Percentiles rank a stretch among this genome's conserved stretches.
Conservation (phyloP, 2,329 filamentous ascomycete species). For the Apiospora arundinis region DNA sequence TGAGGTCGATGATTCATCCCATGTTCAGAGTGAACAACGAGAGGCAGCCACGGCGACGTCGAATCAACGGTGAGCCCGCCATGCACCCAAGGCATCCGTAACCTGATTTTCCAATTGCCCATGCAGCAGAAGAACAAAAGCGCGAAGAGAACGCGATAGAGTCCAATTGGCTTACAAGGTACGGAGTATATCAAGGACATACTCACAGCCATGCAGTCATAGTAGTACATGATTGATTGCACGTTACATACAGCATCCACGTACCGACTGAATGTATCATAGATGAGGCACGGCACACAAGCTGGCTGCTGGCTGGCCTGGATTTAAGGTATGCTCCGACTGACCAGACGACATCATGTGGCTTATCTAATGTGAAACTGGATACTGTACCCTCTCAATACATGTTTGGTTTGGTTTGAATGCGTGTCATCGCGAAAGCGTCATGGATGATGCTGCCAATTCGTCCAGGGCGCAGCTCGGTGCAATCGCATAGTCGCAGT, state of each 20-base stretch:
- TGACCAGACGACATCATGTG: not conserved
- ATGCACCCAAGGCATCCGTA: not conserved
- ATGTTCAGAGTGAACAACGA: constrained; percentile 14
- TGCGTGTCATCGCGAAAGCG: constrained; percentile 15
- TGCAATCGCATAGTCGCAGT: not conserved
- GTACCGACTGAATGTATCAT: not conserved
- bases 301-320: not conserved
- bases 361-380: constrained; percentile 17
- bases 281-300: constrained; percentile 3
- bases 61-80: constrained; percentile 2
- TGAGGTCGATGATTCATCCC: constrained; percentile 14
- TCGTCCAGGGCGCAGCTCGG: not conserved
- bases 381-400: not conserved
- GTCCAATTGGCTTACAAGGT: not conserved
- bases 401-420: not conserved
- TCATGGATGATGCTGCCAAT: constrained; percentile 11
- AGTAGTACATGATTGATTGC: not conserved
- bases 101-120: not conserved
- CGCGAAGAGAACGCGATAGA: not conserved
- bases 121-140: not conserved
- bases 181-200: not conserved
- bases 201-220: not conserved
- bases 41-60: not conserved
- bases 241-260: constrained; percentile 4
- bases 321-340: not conserved